Base-by-base conservation (phyloP, 768 basidiomycete species). In the Clathrus columnatus region DNA sequence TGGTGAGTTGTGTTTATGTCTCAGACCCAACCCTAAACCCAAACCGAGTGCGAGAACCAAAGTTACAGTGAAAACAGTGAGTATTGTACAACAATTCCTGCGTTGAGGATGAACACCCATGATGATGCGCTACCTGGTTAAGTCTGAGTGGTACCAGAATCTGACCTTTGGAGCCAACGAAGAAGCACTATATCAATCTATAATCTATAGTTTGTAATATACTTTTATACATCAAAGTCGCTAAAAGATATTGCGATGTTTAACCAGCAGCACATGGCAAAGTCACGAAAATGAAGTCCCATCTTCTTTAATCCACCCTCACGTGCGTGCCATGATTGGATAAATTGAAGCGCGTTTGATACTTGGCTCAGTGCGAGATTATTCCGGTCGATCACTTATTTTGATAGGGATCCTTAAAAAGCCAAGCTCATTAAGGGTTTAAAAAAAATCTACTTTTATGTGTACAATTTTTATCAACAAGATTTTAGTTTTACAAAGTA, bases 11-110 rank as follows among this genome's bases (percentile, higher is more conserved):
- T 49, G 20, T 10, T 47, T n/a, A 28, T 46, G 48, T 29, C 52
- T 56, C 18, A 61, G 51, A 3, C 57, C 57, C 8, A 61, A 28
- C 4, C 59, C 60, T 7, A 60, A 57, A 7, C 61, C 61, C 0
- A 61, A 21, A 11, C 61, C 61, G 2, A 62, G 58, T 1, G 46
- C 36, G 1, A 62, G 14, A 0, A 57, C 61, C 36, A 36, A 36
- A 36, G n/a, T 36, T 11, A n/a, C 36, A 14, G 10, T n/a, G n/a
- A 58, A n/a, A 20, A 54, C 47, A 42, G 54, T 49, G 52, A 61
- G 10, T 21, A 44, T 32, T 3, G 53, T 44, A 7, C 42, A 48
- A 23, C 32, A 28, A 3, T 30, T 16, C 21, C 36, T 26, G 32
- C 51, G 29, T 18, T 23, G 18, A 16, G 18, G 7, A 11, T 20